Conservation (phyloP, 2,329 filamentous ascomycete species). For the Zymoseptoria passerinii region DNA sequence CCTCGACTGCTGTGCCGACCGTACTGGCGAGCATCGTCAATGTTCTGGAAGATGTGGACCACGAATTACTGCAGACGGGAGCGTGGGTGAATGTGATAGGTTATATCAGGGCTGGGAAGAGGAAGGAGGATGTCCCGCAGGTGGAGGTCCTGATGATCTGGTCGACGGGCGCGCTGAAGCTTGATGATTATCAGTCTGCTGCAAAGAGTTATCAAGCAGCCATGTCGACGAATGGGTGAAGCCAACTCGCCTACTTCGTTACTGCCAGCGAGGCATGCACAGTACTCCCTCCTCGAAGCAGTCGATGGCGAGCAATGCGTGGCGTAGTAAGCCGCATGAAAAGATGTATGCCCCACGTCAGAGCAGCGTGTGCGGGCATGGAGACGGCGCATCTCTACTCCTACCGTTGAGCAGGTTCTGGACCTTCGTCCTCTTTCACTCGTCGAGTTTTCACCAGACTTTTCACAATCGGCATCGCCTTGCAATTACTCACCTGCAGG, state of each 20-base stretch:
- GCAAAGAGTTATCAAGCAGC: constrained; percentile 29
- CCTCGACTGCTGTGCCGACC: constrained; percentile 28
- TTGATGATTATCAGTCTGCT: constrained; percentile 62
- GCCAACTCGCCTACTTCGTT: too few species aligned
- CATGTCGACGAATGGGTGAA: neutral
- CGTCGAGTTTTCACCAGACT: too few species aligned
- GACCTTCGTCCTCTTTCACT: too few species aligned
- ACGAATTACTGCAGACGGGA: constrained; percentile 60
- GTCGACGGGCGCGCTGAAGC: constrained; percentile 62
- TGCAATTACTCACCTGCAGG: too few species aligned
- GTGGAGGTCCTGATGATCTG: constrained; percentile 74
- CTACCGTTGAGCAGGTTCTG: neutral
- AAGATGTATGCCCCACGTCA: neutral
- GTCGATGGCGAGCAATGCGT: neutral
- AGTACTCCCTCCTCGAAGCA: neutral
- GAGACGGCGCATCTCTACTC: neutral
- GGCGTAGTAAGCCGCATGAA: neutral
- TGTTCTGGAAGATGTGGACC: constrained; percentile 56
- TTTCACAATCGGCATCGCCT: too few species aligned
- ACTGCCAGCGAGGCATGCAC: too few species aligned
- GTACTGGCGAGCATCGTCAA: constrained; percentile 64
- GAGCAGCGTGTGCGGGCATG: neutral
- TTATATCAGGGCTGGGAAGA: constrained; percentile 40
- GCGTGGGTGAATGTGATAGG: constrained; percentile 86
- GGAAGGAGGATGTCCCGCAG: constrained; percentile 15